Base-by-base conservation (phyloP, 1,139 yeast species). In the Sugiyamaella grinbergsii region DNA sequence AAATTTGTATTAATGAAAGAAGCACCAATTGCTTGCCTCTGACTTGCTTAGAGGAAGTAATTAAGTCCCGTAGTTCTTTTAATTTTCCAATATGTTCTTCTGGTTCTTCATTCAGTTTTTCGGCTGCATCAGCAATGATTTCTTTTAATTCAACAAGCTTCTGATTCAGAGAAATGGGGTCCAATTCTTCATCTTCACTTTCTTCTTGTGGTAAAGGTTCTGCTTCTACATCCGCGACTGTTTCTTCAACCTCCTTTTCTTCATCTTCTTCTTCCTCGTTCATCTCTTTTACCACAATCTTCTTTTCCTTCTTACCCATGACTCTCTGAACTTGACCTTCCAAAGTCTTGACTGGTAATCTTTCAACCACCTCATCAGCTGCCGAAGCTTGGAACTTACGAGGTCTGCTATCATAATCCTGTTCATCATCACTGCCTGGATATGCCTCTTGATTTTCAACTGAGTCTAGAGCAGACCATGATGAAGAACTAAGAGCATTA, bases 21-120 rank as follows among this genome's bases (percentile, higher is more conserved):
- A 89, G 75, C 66, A 85, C 87, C 47, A 86, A 74, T 67, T 86
- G 90, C 51, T 86, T 76, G 5, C 89, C 82, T 51, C 81, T 82
- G 40, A 83, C 75, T 60, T 85, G 82, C 59, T 77, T 79, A 1
- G 93, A 82, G 54, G 75, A 78, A 0, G 88, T 76, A 24, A 63
- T 57, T 84, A 88, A 82, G 57, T 80, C 84, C 42, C 91, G 74
- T 48, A 93, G 73, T 62, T 91, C 80, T 2, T 86, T 77, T 22
- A 93, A 72, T 45, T 83, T 76, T 4, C 78, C 68, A 11, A 85
- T 75, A 64, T 91, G 81, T 62, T 88, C 96, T 66, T 93, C 98
- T 1, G 98, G 97, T 54, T 89, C 90, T 67, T 91, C 96, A 62
- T 83, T 82, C 37, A 93, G 71, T 48, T 78, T 78, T 29, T 87